Conservation (phyloP, 768 basidiomycete genomes). For the Suillus alpinus region DNA sequence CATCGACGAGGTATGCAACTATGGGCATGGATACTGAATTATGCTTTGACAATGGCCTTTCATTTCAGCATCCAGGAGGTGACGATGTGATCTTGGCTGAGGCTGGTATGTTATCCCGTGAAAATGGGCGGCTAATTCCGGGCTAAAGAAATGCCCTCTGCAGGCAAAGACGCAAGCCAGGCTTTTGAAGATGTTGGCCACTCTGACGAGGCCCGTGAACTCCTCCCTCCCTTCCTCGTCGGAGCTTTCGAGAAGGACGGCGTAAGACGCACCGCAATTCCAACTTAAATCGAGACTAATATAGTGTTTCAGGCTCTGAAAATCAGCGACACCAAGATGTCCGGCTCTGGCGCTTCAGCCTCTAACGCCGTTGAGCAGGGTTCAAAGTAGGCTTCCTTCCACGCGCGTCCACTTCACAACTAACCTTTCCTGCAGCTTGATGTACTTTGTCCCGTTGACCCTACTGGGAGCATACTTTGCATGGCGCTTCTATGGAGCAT, state of each 20-base stretch:
- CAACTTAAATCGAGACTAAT: constrained; percentile 3
- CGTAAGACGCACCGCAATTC: constrained; percentile 40
- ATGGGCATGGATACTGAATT: too few species aligned
- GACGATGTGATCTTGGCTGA: constrained; percentile 97
- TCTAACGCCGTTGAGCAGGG: constrained; percentile 56
- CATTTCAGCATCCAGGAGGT: constrained; percentile 85
- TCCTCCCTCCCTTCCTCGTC: constrained; percentile 74
- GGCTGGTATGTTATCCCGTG: constrained; percentile 61
- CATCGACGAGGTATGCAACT: constrained; percentile 77
- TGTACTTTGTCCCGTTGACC: constrained; percentile 82
- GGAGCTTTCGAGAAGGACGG: constrained; percentile 77
- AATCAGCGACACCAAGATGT: constrained; percentile 50
- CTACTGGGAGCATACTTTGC: constrained; percentile 85
- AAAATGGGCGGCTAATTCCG: neutral
- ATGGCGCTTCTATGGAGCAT: constrained; percentile 69
- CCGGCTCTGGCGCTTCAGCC: constrained; percentile 38
- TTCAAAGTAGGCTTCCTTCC: constrained; percentile 53
- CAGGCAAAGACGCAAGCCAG: constrained; percentile 94
- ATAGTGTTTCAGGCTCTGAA: constrained; percentile 42
- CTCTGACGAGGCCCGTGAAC: constrained; percentile 92
- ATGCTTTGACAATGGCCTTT: neutral
- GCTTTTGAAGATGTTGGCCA: constrained; percentile 99
- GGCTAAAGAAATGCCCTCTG: constrained; percentile 3
- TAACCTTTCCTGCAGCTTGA: constrained; percentile 43
- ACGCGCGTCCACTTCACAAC: constrained; percentile 5